Percentiles rank a stretch among this genome's conserved stretches.
Conservation (phyloP, 805 yeast genomes). For the Jamesozyma lodderae region DNA sequence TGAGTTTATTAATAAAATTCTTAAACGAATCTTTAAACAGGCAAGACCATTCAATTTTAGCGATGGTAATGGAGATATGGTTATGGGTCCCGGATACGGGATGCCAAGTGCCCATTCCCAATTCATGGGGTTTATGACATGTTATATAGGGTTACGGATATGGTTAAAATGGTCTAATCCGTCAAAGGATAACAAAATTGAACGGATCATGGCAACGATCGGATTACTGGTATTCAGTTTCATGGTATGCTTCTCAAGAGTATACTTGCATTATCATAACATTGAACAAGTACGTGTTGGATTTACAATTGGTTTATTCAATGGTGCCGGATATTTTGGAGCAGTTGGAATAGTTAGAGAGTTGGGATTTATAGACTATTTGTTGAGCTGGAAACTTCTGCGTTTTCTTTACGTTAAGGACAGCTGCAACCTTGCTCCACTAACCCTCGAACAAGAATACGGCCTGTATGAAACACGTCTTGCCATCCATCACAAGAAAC, state of each 20-base stretch:
- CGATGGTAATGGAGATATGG: conserved; percentile 1
- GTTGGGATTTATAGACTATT: conserved; percentile 3
- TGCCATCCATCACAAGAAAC: background rate
- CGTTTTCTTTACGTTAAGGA: conserved; percentile 1
- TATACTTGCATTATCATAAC: conserved; percentile 72
- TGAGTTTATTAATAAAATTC: conserved; percentile 60
- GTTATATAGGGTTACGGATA: conserved; percentile 42
- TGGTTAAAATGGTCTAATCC: conserved; percentile 32
- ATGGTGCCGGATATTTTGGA: conserved; percentile 52
- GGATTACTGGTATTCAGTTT: conserved; percentile 23
- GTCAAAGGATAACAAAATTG: background rate
- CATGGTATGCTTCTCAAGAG: conserved; percentile 58
- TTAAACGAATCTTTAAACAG: conserved; percentile 56
- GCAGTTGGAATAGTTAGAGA: conserved; percentile 29
- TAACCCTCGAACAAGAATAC: conserved; percentile 1
- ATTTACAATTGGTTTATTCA: conserved; percentile 45
- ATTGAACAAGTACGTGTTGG: conserved; percentile 70
- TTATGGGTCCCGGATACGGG: conserved; percentile 57
- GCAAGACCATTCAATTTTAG: no score
- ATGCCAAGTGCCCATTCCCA: conserved; percentile 98
- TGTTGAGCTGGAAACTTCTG: background rate
- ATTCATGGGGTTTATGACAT: conserved; percentile 81
- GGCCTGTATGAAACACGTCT: background rate
- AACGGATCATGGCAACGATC: background rate
- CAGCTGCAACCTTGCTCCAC: conserved; percentile 1